Evolutionary conservation across 228 moss, liverwort and hornwort species (phyloP).

Genomic region (Sphagnum fallax): DNA sequence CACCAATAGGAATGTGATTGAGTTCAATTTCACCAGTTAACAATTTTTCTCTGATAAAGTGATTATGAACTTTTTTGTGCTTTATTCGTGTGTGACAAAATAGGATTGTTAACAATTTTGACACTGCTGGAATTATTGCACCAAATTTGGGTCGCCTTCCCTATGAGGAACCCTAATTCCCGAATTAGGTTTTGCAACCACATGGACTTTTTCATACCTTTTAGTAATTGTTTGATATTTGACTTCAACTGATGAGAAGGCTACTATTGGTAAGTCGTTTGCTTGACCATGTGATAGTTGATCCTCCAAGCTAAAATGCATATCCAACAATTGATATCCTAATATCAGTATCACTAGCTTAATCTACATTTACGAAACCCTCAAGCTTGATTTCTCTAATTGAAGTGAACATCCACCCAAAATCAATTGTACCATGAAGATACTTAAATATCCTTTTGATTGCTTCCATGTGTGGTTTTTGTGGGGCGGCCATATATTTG

Average conservation of each 20-base stretch:
- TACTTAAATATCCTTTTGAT: background rate
- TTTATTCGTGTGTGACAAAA: background rate
- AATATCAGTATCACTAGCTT: background rate
- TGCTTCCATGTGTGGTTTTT: background rate
- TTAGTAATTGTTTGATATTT: background rate
- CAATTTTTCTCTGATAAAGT: background rate
- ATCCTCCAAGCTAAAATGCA: background rate
- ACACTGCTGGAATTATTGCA: background rate
- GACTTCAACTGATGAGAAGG: background rate
- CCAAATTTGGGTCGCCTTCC: background rate
- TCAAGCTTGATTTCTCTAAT: background rate
- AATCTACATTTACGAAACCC: slow-evolving; percentile 1
- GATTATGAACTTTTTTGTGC: background rate
- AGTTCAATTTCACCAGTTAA: background rate
- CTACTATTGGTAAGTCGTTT: background rate
- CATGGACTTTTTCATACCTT: background rate
- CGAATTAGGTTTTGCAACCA: background rate
- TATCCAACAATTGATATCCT: background rate
- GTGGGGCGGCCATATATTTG: background rate
- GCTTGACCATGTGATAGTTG: background rate
- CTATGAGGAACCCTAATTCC: background rate
- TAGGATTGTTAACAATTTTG: background rate
- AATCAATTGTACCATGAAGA: slow-evolving; percentile 1
- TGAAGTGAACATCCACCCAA: background rate
- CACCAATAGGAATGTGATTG: background rate